A percentile compares a stretch with the other conserved stretches of the same genome.
phyloP scores from a whole-genome alignment of 2,329 filamentous ascomycete species.

The Xylaria sp. region DNA sequence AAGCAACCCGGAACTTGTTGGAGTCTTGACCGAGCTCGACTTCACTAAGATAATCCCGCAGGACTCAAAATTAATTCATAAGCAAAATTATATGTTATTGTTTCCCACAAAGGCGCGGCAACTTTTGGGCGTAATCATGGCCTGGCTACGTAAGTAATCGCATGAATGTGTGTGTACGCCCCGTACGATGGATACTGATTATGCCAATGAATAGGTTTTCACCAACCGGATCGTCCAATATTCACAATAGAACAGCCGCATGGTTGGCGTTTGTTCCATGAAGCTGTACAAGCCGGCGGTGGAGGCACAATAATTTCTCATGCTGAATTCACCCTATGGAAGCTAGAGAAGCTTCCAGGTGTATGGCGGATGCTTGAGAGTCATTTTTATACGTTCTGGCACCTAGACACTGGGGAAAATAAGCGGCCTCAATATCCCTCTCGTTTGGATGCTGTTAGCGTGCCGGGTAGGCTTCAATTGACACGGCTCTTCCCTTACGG shows the following conservation, averaged over 20 bases:
- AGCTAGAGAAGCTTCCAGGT: constrained; percentile 45
- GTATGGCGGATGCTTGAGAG: constrained; percentile 44
- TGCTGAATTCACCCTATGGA: constrained; percentile 42
- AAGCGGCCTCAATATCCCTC: constrained; percentile 50
- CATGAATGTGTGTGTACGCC: background rate
- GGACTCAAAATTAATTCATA: constrained; percentile 38
- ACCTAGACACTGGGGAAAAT: constrained; percentile 44
- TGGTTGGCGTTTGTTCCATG: constrained; percentile 46
- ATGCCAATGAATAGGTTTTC: constrained; percentile 36
- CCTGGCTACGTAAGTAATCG: constrained; percentile 49
- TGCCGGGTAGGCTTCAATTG: constrained; percentile 51
- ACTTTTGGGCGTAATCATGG: constrained; percentile 40
- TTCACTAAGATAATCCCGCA: constrained; percentile 42
- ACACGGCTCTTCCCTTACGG: constrained; percentile 59
- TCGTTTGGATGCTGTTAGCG: constrained; percentile 28
- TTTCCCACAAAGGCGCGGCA: constrained; percentile 43
- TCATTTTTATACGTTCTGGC: constrained; percentile 47
- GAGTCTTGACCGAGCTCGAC: constrained; percentile 40
- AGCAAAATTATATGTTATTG: constrained; percentile 47
- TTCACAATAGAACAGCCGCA: constrained; percentile 43
- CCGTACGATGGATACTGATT: constrained; percentile 23
- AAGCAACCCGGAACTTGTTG: constrained; percentile 37
- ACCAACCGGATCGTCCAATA: constrained; percentile 46
- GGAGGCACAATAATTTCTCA: constrained; percentile 49
- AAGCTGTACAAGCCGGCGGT: constrained; percentile 40